phyloP scores from a whole-genome alignment of 768 basidiomycete genomes.

The Russula virescens region DNA sequence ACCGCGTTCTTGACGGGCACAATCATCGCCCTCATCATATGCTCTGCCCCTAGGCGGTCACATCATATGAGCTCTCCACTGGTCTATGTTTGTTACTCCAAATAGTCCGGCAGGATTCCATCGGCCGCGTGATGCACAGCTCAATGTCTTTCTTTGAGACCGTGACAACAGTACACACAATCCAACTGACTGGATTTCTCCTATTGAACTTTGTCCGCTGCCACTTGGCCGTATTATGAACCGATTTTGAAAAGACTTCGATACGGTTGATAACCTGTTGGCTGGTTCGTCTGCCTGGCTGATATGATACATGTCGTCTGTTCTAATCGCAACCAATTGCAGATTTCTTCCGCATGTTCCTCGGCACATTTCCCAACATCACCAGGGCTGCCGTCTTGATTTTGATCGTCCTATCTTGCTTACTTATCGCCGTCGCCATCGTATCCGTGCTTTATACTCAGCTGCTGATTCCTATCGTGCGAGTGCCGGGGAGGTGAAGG shows the following conservation, averaged over 20 bases:
- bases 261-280: slow-evolving; percentile 72
- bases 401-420: slow-evolving; percentile 78
- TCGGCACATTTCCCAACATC: slow-evolving; percentile 55
- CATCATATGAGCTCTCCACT: slow-evolving; percentile 42
- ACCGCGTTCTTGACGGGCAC: slow-evolving; percentile 63
- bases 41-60: slow-evolving; percentile 66
- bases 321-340: no score
- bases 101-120: slow-evolving; percentile 34
- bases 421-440: slow-evolving; percentile 65
- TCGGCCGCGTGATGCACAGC: no score
- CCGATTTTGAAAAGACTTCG: slow-evolving; percentile 85
- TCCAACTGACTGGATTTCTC: no score
- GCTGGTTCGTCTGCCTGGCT: slow-evolving; percentile 37
- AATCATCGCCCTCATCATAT: slow-evolving; percentile 61
- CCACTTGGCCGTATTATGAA: slow-evolving; percentile 88
- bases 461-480: slow-evolving; percentile 78
- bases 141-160: no score
- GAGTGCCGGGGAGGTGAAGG: slow-evolving; percentile 84
- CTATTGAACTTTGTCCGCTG: no score
- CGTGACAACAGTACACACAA: no score
- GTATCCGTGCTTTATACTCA: slow-evolving; percentile 56
- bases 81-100: not conserved
- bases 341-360: slow-evolving; percentile 65
- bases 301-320: not conserved
- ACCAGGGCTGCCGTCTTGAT: slow-evolving; percentile 73